Evolutionary conservation across 169 alveolate genomes (phyloP).

Genomic region (Plasmodium blacklocki): DNA sequence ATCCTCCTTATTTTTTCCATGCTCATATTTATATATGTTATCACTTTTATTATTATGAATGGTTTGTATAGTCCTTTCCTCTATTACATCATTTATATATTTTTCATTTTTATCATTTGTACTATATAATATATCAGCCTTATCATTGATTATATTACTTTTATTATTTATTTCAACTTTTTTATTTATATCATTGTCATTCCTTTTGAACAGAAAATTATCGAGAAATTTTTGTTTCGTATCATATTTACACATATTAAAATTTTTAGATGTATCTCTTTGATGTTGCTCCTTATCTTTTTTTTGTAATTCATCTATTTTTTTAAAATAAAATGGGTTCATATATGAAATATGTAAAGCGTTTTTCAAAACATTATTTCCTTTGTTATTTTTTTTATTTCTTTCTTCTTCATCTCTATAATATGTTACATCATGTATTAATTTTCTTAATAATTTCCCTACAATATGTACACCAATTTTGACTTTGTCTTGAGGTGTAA

Average conservation of each 20-base stretch:
- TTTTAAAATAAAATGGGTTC: slow-evolving; percentile 12
- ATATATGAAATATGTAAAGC: slow-evolving; percentile 51
- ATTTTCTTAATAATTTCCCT: slow-evolving; percentile 83
- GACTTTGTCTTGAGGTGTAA: slow-evolving; percentile 84
- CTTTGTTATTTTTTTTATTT: slow-evolving; percentile 51
- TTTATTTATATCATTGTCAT: background rate
- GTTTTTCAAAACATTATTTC: slow-evolving; percentile 24
- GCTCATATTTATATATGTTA: too few species aligned
- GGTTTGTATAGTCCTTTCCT: background rate
- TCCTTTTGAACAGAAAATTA: slow-evolving; percentile 5
- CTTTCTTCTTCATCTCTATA: slow-evolving; percentile 75
- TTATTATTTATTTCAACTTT: background rate
- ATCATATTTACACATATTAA: slow-evolving; percentile 54
- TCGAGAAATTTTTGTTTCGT: slow-evolving; percentile 39
- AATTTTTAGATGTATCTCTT: slow-evolving; percentile 44
- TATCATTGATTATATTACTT: background rate
- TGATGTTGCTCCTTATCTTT: slow-evolving; percentile 29
- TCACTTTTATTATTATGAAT: too few species aligned
- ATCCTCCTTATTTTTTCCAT: too few species aligned
- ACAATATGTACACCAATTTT: slow-evolving; percentile 88
- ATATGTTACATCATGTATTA: slow-evolving; percentile 87
- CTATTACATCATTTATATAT: background rate
- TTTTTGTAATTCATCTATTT: background rate
- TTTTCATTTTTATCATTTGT: slow-evolving; percentile 2
- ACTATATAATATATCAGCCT: background rate